A percentile compares a stretch with the other conserved stretches of the same genome.
Conservation (phyloP, 2,329 filamentous ascomycete genomes). For the Rhinocladiella similis region DNA sequence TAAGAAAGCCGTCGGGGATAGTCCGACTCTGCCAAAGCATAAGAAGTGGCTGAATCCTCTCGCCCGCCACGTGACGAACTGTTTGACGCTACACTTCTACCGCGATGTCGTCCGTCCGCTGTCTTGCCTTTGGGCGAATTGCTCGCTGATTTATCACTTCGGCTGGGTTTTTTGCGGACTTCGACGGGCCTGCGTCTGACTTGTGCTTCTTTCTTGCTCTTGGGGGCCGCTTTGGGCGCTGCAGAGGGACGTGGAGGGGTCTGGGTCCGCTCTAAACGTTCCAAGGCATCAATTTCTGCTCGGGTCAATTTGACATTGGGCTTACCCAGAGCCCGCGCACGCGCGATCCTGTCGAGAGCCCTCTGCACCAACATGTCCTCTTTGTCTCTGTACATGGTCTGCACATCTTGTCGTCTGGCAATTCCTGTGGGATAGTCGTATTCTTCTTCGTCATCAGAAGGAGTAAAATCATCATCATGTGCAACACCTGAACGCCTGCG, state of each 20-base stretch:
- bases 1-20: slow-evolving; percentile 48
- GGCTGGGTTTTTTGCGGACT: slow-evolving; percentile 26
- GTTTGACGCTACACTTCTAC: slow-evolving; percentile 20
- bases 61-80: slow-evolving; percentile 17
- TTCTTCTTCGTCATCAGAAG: slow-evolving; percentile 50
- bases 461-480: slow-evolving; percentile 48
- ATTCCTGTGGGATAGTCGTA: slow-evolving; percentile 55
- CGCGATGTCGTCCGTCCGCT: slow-evolving; percentile 20
- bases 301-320: slow-evolving; percentile 76
- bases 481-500: slow-evolving; percentile 49
- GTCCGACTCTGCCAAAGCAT: slow-evolving; percentile 32
- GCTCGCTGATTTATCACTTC: slow-evolving; percentile 17
- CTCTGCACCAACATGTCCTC: slow-evolving; percentile 76
- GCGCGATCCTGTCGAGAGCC: slow-evolving; percentile 76
- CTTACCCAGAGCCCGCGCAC: slow-evolving; percentile 73
- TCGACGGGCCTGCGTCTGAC: slow-evolving; percentile 30
- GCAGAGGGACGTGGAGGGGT: slow-evolving; percentile 53
- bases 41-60: slow-evolving; percentile 21
- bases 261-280: slow-evolving; percentile 54
- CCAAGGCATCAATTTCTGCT: slow-evolving; percentile 77
- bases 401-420: slow-evolving; percentile 45
- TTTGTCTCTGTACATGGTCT: slow-evolving; percentile 60
- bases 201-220: slow-evolving; percentile 29
- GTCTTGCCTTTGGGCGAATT: slow-evolving; percentile 26
- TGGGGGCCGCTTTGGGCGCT: slow-evolving; percentile 28